Evolutionary conservation across 176 grass and related monocot genomes (phyloP).

Genomic region (Phoenix dactylifera): DNA sequence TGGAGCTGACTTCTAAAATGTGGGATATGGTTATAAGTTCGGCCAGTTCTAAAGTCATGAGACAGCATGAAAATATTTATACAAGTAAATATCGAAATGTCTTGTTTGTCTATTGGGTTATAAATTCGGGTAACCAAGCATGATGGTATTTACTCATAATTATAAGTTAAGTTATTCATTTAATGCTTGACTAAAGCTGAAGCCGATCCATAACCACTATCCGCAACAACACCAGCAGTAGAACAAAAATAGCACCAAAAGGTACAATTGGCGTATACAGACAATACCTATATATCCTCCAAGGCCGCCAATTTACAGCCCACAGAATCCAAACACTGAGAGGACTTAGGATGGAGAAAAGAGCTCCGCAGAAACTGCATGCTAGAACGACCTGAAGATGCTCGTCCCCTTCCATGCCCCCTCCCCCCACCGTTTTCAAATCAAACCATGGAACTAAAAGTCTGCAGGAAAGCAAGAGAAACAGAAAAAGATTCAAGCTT

Average conservation of each 20-base stretch:
- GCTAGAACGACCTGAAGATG: slow-evolving; percentile 56
- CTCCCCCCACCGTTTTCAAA: slow-evolving; percentile 34
- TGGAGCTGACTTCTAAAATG: too few species aligned
- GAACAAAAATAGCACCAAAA: slow-evolving; percentile 27
- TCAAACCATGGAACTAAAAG: slow-evolving; percentile 45
- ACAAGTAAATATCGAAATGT: too few species aligned
- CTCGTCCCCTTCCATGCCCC: slow-evolving; percentile 80
- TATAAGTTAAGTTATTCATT: too few species aligned
- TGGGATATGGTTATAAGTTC: too few species aligned
- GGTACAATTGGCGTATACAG: neutral
- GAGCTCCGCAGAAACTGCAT: slow-evolving; percentile 73
- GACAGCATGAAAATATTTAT: too few species aligned
- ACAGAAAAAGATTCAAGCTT: neutral
- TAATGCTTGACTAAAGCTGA: too few species aligned
- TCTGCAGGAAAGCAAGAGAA: slow-evolving; percentile 12
- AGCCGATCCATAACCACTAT: too few species aligned
- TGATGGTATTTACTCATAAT: too few species aligned
- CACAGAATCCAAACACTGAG: slow-evolving; percentile 94
- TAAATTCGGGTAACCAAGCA: too few species aligned
- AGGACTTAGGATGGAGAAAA: slow-evolving; percentile 79
- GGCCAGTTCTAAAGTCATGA: too few species aligned
- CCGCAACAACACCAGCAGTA: too few species aligned
- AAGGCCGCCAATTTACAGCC: slow-evolving; percentile 98
- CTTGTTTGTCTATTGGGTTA: too few species aligned
- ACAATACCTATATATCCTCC: slow-evolving; percentile 87